Base-by-base conservation (phyloP, 768 basidiomycete genomes). In the Boletus coccyginus region DNA sequence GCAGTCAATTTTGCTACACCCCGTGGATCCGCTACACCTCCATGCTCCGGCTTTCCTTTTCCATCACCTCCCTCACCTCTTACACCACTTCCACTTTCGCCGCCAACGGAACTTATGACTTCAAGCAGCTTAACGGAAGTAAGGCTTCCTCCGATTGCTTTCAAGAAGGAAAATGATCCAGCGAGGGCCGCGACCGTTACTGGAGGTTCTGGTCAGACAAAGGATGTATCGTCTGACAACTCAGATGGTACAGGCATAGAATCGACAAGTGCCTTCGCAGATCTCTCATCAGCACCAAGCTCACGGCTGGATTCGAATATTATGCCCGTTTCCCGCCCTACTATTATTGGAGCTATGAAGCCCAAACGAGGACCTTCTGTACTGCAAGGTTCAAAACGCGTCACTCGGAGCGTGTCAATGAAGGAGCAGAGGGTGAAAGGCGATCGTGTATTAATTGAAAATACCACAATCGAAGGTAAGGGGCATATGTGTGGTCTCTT, bases 81-180 rank as follows among this genome's bases (percentile, higher is more conserved):
- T 36, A 83, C 83, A 8, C 83, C 83, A 8, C 62, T 81, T 35
- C 77, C 81, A 7, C 74, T 77, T 56, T 81, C 83, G 2, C 81
- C 82, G 7, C 63, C 65, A 31, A 19, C 36, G 4, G 60, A 48
- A 47, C 14, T 33, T 3, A 6, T 19, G 0, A 46, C 52, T 13
- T 43, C 53, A 14, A 54, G 46, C 29, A 42, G 29, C 5, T 45
- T 56, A 2, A 35, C 11, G 16, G 52, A 49, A 21, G 16, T 46
- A n/a, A 62, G 58, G 36, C 46, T 46, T 48, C 53, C 47, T 7
- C 52, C 51, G 19, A 16, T 33, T 33, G 38, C 53, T 17, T 42
- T 35, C 13, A 29, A 33, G 49, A 50, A 24, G 41, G 32, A 31
- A 10, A 46, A 35, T 10, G 38, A 35, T 21, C 33, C 29, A 6